These are phyloP conservation scores for Fraxinus xanthoxyloides DNA, from an alignment of 305 asterid genomes.

Conservation along the genomic window DNA sequence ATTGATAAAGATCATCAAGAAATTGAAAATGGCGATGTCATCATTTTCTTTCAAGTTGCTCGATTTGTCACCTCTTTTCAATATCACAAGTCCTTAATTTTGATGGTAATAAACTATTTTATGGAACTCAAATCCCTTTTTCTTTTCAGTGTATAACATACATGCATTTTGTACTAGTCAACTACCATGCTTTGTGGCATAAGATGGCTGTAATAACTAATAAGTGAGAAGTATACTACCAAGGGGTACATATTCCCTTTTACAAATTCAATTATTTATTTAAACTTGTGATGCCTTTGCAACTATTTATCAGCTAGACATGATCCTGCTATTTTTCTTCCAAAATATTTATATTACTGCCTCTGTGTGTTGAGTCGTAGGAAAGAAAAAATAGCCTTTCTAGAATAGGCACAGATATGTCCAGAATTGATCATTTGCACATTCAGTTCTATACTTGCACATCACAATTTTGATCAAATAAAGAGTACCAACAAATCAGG, in stretches of 20 bases:
- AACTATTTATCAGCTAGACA: background rate
- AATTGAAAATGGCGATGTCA: slow-evolving; percentile 65
- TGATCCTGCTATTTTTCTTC: background rate
- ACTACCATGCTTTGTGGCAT: background rate
- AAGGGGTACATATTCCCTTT: background rate
- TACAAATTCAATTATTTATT: background rate
- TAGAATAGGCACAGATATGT: background rate
- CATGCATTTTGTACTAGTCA: background rate
- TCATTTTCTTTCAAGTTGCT: slow-evolving; percentile 76
- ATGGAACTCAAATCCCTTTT: background rate
- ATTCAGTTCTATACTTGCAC: background rate
- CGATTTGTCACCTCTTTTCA: slow-evolving; percentile 83
- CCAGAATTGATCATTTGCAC: background rate
- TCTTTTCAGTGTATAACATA: background rate
- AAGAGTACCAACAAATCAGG: background rate
- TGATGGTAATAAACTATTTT: slow-evolving; percentile 51
- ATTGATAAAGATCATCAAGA: slow-evolving; percentile 78
- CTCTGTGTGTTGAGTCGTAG: background rate
- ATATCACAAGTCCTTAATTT: slow-evolving; percentile 56
- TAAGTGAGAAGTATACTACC: background rate
- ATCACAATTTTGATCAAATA: background rate
- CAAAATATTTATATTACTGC: background rate
- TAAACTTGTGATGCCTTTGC: background rate
- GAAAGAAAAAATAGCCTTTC: background rate
- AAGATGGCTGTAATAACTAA: background rate